Evolutionary conservation across 176 grass and related monocot species (phyloP).

Genomic region (Guadua angustifolia): DNA sequence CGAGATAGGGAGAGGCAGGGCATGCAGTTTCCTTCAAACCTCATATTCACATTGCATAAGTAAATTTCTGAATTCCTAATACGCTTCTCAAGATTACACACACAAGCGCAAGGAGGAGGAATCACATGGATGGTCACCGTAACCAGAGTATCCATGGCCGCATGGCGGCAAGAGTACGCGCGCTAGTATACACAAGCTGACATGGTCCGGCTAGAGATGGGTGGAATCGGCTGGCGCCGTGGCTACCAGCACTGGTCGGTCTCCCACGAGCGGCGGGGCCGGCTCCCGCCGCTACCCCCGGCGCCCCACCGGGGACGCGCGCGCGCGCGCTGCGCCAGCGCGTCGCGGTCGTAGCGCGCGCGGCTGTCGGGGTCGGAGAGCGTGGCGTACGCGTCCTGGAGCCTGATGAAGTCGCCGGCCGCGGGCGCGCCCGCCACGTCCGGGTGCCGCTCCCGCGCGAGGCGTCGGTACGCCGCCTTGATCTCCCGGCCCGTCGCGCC

Average conservation of each 20-base stretch:
- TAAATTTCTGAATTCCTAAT: neutral
- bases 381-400: slow-evolving; percentile 68
- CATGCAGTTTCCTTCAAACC: neutral
- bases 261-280: slow-evolving; percentile 53
- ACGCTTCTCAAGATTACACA: neutral
- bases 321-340: neutral
- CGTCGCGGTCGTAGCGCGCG: slow-evolving; percentile 56
- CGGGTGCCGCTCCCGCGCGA: slow-evolving; percentile 62
- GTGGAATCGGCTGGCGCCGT: neutral
- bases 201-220: neutral
- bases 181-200: neutral
- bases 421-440: slow-evolving; percentile 48
- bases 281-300: neutral
- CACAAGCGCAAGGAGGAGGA: neutral
- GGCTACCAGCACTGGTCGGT: slow-evolving; percentile 77
- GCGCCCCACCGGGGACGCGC: too few species aligned
- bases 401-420: slow-evolving; percentile 45
- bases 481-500: slow-evolving; percentile 65
- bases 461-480: slow-evolving; percentile 74
- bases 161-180: neutral
- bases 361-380: slow-evolving; percentile 64
- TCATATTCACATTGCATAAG: slow-evolving; percentile 15
- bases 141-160: slow-evolving; percentile 46
- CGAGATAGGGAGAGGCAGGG: neutral
- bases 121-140: slow-evolving; percentile 39